phyloP scores from a whole-genome alignment of 2,329 filamentous ascomycete genomes.

The Microthyrium microscopicum region DNA sequence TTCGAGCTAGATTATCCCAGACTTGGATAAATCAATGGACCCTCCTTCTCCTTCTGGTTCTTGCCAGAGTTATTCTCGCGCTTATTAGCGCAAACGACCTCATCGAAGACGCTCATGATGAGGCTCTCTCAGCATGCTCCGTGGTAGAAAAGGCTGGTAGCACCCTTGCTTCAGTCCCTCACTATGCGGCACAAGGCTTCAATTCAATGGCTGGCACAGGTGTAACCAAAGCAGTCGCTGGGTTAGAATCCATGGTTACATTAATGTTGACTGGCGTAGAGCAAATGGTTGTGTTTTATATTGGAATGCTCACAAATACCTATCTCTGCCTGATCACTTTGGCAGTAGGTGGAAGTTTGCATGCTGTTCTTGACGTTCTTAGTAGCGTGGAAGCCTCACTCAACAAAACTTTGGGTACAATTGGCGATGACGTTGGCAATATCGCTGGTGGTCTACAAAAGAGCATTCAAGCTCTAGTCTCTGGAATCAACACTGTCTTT shows the following conservation, averaged over 20 bases:
- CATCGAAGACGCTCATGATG: constrained; percentile 55
- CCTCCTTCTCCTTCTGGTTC: constrained; percentile 68
- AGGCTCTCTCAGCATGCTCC: constrained; percentile 79
- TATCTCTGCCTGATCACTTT: constrained; percentile 82
- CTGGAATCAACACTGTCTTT: constrained; percentile 20
- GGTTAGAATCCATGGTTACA: constrained; percentile 60
- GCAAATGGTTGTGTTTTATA: constrained; percentile 76
- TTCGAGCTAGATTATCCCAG: constrained; percentile 79
- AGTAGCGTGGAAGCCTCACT: constrained; percentile 44
- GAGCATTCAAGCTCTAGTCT: constrained; percentile 22
- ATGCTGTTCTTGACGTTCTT: constrained; percentile 47
- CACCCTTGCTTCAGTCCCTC: constrained; percentile 93
- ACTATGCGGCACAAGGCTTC: constrained; percentile 78
- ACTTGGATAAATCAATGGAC: constrained; percentile 98
- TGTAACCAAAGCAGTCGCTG: constrained; percentile 65
- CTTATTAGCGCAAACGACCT: constrained; percentile 56
- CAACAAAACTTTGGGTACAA: constrained; percentile 40
- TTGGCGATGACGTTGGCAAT: constrained; percentile 39
- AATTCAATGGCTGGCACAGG: constrained; percentile 70
- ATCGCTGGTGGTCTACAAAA: constrained; percentile 24
- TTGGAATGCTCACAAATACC: constrained; percentile 79
- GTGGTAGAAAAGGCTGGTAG: constrained; percentile 88
- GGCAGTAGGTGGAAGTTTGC: constrained; percentile 61
- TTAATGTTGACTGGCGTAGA: constrained; percentile 71
- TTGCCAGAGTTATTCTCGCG: constrained; percentile 65